phyloP scores from a whole-genome alignment of 1,139 yeast species.

The Sugiyamaella xylanicola region DNA sequence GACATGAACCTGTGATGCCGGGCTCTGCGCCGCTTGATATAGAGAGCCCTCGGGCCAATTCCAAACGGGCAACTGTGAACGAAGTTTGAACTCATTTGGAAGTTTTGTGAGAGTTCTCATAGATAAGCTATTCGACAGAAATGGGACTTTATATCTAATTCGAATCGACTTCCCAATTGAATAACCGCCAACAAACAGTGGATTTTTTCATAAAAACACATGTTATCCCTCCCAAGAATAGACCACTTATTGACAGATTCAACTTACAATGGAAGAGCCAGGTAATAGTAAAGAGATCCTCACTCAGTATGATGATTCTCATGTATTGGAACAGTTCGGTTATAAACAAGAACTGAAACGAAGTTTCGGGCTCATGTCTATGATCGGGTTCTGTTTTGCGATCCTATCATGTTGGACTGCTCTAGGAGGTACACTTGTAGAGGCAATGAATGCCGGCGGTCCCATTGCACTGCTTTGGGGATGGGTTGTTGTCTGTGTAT shows the following conservation, averaged over 20 bases:
- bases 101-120: too few species aligned
- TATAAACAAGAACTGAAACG: constrained; percentile 46
- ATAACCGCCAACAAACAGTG: not conserved
- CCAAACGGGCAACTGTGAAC: not conserved
- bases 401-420: constrained; percentile 46
- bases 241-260: too few species aligned
- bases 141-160: too few species aligned
- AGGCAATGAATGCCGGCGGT: constrained; percentile 41
- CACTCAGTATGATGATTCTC: constrained; percentile 26
- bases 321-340: constrained; percentile 40
- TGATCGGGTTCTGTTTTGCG: constrained; percentile 45
- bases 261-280: constrained; percentile 10
- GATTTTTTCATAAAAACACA: too few species aligned
- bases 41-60: not conserved
- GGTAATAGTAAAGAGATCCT: constrained; percentile 2
- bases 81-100: not conserved
- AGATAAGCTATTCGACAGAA: too few species aligned
- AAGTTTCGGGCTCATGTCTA: constrained; percentile 41
- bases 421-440: constrained; percentile 39
- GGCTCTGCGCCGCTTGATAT: too few species aligned
- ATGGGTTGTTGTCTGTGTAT: constrained; percentile 62
- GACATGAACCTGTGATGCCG: too few species aligned
- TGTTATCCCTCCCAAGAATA: too few species aligned
- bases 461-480: constrained; percentile 64
- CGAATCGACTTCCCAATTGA: too few species aligned